Evolutionary conservation across 1,284 basidiomycete species (phyloP).

Genomic region (Macrocystidia cucumis): DNA sequence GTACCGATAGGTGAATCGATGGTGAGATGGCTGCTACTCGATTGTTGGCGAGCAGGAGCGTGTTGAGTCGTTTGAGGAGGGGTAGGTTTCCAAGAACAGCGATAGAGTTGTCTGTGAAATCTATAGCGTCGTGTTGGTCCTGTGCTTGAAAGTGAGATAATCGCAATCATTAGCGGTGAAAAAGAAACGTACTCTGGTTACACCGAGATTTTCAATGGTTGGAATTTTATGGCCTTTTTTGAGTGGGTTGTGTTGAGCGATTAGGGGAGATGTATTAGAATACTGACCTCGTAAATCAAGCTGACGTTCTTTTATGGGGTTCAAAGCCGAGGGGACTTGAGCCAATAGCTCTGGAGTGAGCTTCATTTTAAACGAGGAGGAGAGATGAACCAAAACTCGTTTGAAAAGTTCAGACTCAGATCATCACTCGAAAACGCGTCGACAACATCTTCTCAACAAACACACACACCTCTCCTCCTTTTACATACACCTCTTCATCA

Average conservation of each 20-base stretch:
- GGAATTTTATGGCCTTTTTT: constrained; percentile 90
- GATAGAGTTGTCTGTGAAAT: constrained; percentile 96
- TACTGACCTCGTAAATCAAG: constrained; percentile 88
- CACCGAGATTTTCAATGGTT: constrained; percentile 98
- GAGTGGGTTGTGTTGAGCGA: constrained; percentile 20
- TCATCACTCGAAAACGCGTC: constrained; percentile 25
- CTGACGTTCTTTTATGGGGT: constrained; percentile 91
- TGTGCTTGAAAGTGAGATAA: constrained; percentile 23
- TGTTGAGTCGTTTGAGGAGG: constrained; percentile 70
- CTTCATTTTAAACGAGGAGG: constrained; percentile 57
- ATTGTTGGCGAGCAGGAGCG: constrained; percentile 84
- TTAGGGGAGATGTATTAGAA: constrained; percentile 7
- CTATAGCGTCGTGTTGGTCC: constrained; percentile 93
- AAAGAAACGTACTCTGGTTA: constrained; percentile 69
- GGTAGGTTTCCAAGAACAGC: constrained; percentile 83
- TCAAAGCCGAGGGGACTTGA: constrained; percentile 73
- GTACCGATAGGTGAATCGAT: constrained; percentile 75
- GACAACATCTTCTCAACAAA: constrained; percentile 6
- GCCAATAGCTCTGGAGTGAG: constrained; percentile 88
- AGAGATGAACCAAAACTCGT: constrained; percentile 12
- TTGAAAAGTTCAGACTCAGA: constrained; percentile 41
- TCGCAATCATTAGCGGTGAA: constrained; percentile 6
- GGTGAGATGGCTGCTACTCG: constrained; percentile 78
- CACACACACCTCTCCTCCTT: constrained; percentile 6
- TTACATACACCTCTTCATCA: constrained; percentile 18